Conservation (phyloP, 2,329 filamentous ascomycete species). For the Hyphodiscus sp. region DNA sequence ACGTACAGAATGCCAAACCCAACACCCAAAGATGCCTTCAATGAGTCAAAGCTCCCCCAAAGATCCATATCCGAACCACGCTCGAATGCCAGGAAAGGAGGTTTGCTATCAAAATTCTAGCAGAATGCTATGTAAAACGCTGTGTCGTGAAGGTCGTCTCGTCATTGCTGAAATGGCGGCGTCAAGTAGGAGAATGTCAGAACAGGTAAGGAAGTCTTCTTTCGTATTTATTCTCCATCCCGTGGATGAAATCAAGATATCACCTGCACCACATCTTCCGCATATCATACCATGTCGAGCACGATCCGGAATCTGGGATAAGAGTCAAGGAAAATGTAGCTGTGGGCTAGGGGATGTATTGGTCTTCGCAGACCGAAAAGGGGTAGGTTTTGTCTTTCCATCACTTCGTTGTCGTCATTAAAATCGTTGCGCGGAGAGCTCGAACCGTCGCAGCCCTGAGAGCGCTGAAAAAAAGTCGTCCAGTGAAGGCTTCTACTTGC, state of each 20-base stretch:
- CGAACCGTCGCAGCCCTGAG: not conserved
- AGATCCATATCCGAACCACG: not conserved
- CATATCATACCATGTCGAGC: not conserved
- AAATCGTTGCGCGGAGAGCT: constrained; percentile 10
- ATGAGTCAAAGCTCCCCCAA: constrained; percentile 6
- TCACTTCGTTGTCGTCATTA: constrained; percentile 47
- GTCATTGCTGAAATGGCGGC: constrained; percentile 20
- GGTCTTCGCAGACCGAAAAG: constrained; percentile 39
- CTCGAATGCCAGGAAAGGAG: constrained; percentile 6
- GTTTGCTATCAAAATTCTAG: not conserved
- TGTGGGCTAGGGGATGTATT: constrained; percentile 33
- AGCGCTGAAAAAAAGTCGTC: not conserved
- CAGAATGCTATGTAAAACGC: constrained; percentile 8
- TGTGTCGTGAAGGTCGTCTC: constrained; percentile 25
- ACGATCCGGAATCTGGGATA: not conserved
- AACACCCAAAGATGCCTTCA: constrained; percentile 25
- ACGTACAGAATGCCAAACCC: constrained; percentile 20
- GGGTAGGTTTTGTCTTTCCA: constrained; percentile 40
- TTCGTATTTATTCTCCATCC: constrained; percentile 5
- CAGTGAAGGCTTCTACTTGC: constrained; percentile 45
- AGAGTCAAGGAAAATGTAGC: constrained; percentile 15
- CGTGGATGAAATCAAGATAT: constrained; percentile 7
- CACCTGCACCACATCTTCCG: not conserved
- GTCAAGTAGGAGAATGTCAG: constrained; percentile 13
- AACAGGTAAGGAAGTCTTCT: constrained; percentile 18